Evolutionary conservation across 2,329 filamentous ascomycete genomes (phyloP), one percentile per base, ranked within the genome.

Genomic region (Diaporthe caulivora): DNA sequence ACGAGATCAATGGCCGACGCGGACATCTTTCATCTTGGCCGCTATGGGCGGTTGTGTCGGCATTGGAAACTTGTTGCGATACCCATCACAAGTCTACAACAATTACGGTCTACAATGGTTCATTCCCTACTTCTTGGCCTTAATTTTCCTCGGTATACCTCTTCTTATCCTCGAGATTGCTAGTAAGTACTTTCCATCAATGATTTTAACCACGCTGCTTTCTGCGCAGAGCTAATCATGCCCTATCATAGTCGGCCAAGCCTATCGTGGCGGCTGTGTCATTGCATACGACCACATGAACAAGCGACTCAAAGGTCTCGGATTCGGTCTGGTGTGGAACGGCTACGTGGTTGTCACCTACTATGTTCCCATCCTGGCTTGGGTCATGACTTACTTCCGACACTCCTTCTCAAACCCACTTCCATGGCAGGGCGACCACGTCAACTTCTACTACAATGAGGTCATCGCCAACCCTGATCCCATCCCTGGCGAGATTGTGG

Each of bases 231-330:
- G 6, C 40, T 62, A 31, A 62, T 11, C 9, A 44, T 13, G 2
- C 1, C 26, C 1, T 10, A 29, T 44, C 7, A 7, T 6, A 62
- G 58, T 44, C 10, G 58, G 58, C n/a, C 58, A 62, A 42, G 58
- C 58, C 3, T 62, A 62, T 24, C 58, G 58, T 9, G 37, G 58
- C 6, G 58, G 37, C 1, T 62, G 58, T 17, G 37, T 62, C 24
- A 44, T 62, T 29, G 58, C 58, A 29, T 62, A 31, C 24, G 58
- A 62, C 37, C 58, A 62, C 40, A 62, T 62, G 37, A n/a, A 62
- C 40, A 62, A 44, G 10, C 17, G 58, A 21, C 58, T 62, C 40
- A 62, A 62, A n/a, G 58, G 58, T 3, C 40, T 62, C 3, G 37
- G 58, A 9, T 62, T 62, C n/a, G 24, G 40, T 8, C 58, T 62